Evolutionary conservation across 768 basidiomycete species (phyloP).

Genomic region (Rhodotorula graminis): DNA sequence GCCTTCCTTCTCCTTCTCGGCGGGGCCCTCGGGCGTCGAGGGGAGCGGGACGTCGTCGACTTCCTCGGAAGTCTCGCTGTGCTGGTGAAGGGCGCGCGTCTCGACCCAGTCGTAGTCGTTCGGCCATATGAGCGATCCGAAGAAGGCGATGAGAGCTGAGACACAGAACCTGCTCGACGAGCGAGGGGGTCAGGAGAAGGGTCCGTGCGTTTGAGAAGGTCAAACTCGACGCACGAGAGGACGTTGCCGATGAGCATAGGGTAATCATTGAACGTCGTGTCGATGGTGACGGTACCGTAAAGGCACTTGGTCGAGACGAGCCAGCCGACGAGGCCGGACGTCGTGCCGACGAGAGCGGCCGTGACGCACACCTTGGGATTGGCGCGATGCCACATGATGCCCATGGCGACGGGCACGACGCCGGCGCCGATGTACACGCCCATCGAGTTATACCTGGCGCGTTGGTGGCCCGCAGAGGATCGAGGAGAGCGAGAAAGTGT

Average conservation of each 20-base stretch:
- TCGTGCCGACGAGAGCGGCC: constrained; percentile 68
- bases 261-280: constrained; percentile 48
- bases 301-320: constrained; percentile 74
- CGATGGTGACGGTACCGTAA: constrained; percentile 64
- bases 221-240: constrained; percentile 62
- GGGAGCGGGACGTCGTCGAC: neutral
- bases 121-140: constrained; percentile 65
- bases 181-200: neutral
- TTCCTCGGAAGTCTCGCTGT: constrained; percentile 35
- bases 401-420: constrained; percentile 64
- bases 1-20: constrained; percentile 46
- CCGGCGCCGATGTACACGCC: constrained; percentile 76
- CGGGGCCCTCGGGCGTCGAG: constrained; percentile 44
- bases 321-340: constrained; percentile 66
- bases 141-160: constrained; percentile 63
- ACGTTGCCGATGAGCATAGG: constrained; percentile 82
- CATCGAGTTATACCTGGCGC: neutral
- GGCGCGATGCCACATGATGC: constrained; percentile 82
- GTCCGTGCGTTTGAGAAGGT: constrained; percentile 47
- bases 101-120: constrained; percentile 74
- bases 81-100: constrained; percentile 70
- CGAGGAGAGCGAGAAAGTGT: too few species aligned
- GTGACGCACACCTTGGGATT: constrained; percentile 73
- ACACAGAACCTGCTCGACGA: neutral
- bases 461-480: constrained; percentile 53